A percentile compares a stretch with the other conserved stretches of the same genome.
phyloP scores from a whole-genome alignment of 1,139 yeast genomes.

The Neolecta irregularis region DNA sequence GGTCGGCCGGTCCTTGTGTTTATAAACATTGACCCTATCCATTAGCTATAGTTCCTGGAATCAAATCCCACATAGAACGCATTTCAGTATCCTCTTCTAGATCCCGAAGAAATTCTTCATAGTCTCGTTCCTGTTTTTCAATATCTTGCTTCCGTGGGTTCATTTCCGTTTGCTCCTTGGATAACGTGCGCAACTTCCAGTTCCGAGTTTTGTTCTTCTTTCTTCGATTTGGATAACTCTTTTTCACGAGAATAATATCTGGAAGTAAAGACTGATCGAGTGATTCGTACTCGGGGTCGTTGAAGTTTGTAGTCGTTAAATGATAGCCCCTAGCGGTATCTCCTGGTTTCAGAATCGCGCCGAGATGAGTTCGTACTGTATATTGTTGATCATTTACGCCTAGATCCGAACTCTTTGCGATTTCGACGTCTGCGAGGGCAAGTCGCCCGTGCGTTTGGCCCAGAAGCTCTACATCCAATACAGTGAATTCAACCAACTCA shows the following conservation, averaged over 20 bases:
- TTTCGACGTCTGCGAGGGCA: conserved; percentile 79
- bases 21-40: conserved; percentile 51
- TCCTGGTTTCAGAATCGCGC: conserved; percentile 89
- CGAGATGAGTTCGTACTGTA: conserved; percentile 77
- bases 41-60: neutral
- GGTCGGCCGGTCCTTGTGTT: conserved; percentile 33
- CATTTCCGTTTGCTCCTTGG: conserved; percentile 77
- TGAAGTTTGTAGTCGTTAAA: conserved; percentile 68
- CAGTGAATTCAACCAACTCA: conserved; percentile 74
- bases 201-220: conserved; percentile 66
- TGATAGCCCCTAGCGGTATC: conserved; percentile 88
- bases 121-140: conserved; percentile 87
- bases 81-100: conserved; percentile 93
- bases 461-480: conserved; percentile 79
- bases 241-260: conserved; percentile 88
- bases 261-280: conserved; percentile 42
- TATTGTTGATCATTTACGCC: conserved; percentile 70
- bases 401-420: conserved; percentile 73
- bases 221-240: conserved; percentile 57
- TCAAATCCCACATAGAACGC: conserved; percentile 44
- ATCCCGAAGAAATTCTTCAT: conserved; percentile 89
- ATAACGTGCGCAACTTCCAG: conserved; percentile 95
- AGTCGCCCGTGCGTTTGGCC: conserved; percentile 68
- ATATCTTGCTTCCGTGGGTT: conserved; percentile 69
- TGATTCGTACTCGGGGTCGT: conserved; percentile 69